A percentile compares a stretch with the other conserved stretches of the same genome.
Conservation (phyloP, 805 yeast species). For the Clavispora asparagi region DNA sequence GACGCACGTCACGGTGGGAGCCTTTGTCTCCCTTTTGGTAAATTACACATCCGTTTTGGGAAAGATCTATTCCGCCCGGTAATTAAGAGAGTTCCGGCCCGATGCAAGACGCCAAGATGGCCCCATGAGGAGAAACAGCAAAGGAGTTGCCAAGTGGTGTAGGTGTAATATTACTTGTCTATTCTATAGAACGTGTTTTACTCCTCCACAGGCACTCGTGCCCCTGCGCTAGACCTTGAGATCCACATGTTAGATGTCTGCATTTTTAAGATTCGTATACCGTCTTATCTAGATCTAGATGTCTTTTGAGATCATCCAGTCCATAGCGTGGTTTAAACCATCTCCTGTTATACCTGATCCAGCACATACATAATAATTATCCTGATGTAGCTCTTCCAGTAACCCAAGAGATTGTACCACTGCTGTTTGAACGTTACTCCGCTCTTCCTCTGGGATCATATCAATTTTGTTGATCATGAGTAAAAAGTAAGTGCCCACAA, state of each 20-base stretch:
- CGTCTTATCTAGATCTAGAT: not conserved
- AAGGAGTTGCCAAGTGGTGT: not conserved
- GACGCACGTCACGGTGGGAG: not conserved
- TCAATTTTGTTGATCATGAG: slow-evolving; percentile 76
- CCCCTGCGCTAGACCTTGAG: not conserved
- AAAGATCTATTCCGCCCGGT: not conserved
- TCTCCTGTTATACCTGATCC: slow-evolving; percentile 35
- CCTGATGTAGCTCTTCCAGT: slow-evolving; percentile 11
- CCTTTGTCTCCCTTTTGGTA: not conserved
- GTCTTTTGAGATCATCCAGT: slow-evolving; percentile 18
- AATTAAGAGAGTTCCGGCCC: not conserved
- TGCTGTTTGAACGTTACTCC: slow-evolving; percentile 5
- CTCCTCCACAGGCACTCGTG: not conserved
- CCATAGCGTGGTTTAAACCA: slow-evolving; percentile 21
- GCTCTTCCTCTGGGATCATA: slow-evolving; percentile 30
- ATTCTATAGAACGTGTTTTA: not conserved
- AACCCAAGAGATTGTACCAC: slow-evolving; percentile 9
- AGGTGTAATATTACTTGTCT: not conserved
- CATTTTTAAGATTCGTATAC: not conserved
- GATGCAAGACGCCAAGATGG: not conserved
- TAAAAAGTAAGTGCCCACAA: slow-evolving; percentile 65
- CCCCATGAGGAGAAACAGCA: not conserved
- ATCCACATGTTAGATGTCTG: not conserved
- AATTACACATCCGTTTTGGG: not conserved
- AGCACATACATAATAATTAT: slow-evolving; percentile 21